Percentiles rank a stretch among this genome's conserved stretches.
phyloP scores from a whole-genome alignment of 768 basidiomycete species.

The Xerocomellus intermedius region DNA sequence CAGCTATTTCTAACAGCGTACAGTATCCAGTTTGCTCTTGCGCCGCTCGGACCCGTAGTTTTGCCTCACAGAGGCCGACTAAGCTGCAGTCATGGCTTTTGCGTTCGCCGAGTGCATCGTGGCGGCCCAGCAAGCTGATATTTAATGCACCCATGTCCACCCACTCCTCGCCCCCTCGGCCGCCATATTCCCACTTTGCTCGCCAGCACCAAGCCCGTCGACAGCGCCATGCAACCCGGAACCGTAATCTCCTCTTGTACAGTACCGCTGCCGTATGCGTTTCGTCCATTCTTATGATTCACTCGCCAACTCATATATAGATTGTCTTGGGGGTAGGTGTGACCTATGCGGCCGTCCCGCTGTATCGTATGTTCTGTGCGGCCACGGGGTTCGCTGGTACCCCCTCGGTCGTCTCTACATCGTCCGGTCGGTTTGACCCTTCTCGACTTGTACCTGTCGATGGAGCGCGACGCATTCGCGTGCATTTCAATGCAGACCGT shows the following conservation, averaged over 20 bases:
- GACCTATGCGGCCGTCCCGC: slow-evolving; percentile 95
- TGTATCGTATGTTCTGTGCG: slow-evolving; percentile 97
- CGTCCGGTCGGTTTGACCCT: slow-evolving; percentile 68
- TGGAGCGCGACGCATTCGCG: slow-evolving; percentile 74
- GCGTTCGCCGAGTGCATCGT: neutral
- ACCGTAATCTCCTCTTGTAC: slow-evolving; percentile 81
- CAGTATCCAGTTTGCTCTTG: neutral
- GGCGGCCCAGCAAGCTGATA: neutral
- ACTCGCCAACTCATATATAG: slow-evolving; percentile 43
- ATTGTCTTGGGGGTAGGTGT: slow-evolving; percentile 76
- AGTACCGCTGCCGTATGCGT: slow-evolving; percentile 71
- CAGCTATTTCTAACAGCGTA: neutral
- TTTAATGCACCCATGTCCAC: slow-evolving; percentile 15
- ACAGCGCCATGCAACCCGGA: slow-evolving; percentile 53
- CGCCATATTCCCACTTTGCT: neutral
- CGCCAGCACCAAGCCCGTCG: slow-evolving; percentile 35
- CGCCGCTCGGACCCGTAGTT: neutral
- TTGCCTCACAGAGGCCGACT: neutral
- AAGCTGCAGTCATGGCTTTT: slow-evolving; percentile 2
- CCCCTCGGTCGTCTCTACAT: slow-evolving; percentile 74
- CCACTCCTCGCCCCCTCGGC: slow-evolving; percentile 1
- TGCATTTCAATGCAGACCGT: slow-evolving; percentile 93
- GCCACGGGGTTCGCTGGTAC: slow-evolving; percentile 97
- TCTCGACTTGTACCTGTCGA: slow-evolving; percentile 80
- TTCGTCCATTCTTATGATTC: neutral